Base-by-base conservation (phyloP, 2,329 filamentous ascomycete species). In the Venturia carpophila region DNA sequence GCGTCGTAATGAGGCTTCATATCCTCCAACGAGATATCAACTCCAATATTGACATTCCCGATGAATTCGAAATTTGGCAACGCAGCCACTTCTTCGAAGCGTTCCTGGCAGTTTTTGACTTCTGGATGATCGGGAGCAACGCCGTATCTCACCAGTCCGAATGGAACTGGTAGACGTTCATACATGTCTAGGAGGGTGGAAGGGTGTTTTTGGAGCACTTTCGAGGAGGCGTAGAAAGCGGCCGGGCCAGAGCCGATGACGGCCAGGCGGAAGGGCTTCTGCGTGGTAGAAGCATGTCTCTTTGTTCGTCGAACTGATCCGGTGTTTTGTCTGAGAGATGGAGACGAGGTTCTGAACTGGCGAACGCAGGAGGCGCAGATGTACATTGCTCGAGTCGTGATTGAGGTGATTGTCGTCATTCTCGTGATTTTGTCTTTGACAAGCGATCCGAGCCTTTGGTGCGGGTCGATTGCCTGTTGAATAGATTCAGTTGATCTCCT, bases 61-160 rank as follows among this genome's bases (percentile, higher is more conserved):
- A 97, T 82, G 73, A 97, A 99, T 63, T 87, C 91, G 77, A 97
- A 97, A 64, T 87, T 84, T 0, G 89, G 84, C 2, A 89, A 92
- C 41, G 83, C 80, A 0, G 93, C 94, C 47, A 97, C 89, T 73
- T 96, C 89, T 68, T 89, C 86, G 71, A 99, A 97, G 71, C 91
- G 96, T 17, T 94, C 91, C 79, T 96, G 88, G 74, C 93, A 97
- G 73, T 97, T 97, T 85, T 99, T 99, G 69, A 99, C 94, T 78
- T 99, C 93, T 0, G 94, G 93, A 77, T 99, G 94, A 74, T 99
- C 94, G 5, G 94, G 94, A n/a, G 94, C 95, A 66, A 99, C 94
- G 10, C 94, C 94, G 73, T 94, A 96, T 65, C 94, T 84, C 62
- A 96, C 92, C 65, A 99, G 82, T 0, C 94, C 94, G 73, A 91